Conservation (phyloP, 2,329 filamentous ascomycete species). For the Tolypocladium tundrense region DNA sequence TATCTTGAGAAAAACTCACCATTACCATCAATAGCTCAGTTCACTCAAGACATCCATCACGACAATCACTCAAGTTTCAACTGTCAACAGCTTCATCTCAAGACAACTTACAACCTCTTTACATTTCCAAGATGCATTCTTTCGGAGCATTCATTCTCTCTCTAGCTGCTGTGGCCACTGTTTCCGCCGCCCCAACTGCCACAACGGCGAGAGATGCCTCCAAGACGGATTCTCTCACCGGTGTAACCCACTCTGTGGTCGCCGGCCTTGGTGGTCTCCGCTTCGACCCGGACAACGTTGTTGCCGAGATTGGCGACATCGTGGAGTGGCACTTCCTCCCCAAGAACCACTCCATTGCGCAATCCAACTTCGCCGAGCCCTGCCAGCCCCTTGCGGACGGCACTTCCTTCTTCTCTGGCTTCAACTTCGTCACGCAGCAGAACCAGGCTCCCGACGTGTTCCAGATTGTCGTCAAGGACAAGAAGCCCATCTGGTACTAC, state of each 20-base stretch:
- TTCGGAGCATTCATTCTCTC: not conserved
- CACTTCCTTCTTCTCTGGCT: conserved; percentile 34
- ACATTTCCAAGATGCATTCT: not conserved
- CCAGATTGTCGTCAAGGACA: conserved; percentile 30
- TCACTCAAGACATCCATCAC: not conserved
- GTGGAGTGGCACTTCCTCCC: conserved; percentile 47
- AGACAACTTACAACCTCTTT: not conserved
- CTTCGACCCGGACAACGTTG: conserved; percentile 40
- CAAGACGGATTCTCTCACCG: conserved; percentile 23
- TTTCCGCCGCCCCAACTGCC: conserved; percentile 21
- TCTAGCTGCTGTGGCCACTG: conserved; percentile 11
- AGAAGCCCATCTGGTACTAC: conserved; percentile 33
- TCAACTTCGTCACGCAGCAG: conserved; percentile 26
- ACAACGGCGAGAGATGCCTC: conserved; percentile 16
- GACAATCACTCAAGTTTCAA: not conserved
- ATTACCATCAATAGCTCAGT: not conserved
- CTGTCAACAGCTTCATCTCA: not conserved
- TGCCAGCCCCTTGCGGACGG: conserved; percentile 28
- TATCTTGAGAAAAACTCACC: not conserved
- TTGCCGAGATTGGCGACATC: conserved; percentile 36
- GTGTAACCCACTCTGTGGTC: conserved; percentile 34
- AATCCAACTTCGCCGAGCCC: conserved; percentile 30
- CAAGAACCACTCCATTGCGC: conserved; percentile 36
- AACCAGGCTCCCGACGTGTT: conserved; percentile 31
- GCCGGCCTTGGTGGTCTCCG: conserved; percentile 32